Evolutionary conservation across 768 basidiomycete species (phyloP).

Genomic region (Pleurotus sapidus): DNA sequence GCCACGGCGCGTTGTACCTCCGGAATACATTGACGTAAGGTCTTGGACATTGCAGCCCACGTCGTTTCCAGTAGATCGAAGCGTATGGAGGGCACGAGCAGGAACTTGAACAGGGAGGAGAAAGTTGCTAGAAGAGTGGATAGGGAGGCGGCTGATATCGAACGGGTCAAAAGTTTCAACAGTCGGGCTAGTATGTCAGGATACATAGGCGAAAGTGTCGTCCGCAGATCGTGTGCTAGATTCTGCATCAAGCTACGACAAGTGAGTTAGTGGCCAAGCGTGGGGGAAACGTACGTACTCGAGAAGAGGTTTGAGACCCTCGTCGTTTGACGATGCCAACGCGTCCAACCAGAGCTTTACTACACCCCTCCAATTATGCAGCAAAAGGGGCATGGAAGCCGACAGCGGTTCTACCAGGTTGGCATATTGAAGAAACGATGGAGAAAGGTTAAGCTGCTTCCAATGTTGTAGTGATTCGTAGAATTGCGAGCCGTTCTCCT

Average conservation of each 20-base stretch:
- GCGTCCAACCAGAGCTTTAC: constrained; percentile 61
- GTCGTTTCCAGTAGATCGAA: constrained; percentile 53
- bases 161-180: constrained; percentile 51
- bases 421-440: constrained; percentile 71
- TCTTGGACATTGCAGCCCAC: constrained; percentile 51
- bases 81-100: constrained; percentile 65
- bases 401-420: constrained; percentile 57
- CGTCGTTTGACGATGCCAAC: constrained; percentile 60
- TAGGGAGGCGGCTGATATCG: constrained; percentile 58
- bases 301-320: constrained; percentile 69
- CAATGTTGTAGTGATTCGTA: constrained; percentile 70
- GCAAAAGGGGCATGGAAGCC: constrained; percentile 73
- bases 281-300: constrained; percentile 52
- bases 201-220: constrained; percentile 66
- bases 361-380: constrained; percentile 77
- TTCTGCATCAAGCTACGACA: constrained; percentile 68
- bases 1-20: constrained; percentile 78
- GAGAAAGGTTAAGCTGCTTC: constrained; percentile 77
- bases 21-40: constrained; percentile 57
- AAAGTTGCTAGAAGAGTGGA: constrained; percentile 67
- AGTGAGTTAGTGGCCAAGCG: not conserved
- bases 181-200: constrained; percentile 51
- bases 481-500: constrained; percentile 83
- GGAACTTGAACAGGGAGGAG: constrained; percentile 66
- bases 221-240: constrained; percentile 77